phyloP scores from a whole-genome alignment of 164 flowering plant genomes.

The Taxillus chinensis region DNA sequence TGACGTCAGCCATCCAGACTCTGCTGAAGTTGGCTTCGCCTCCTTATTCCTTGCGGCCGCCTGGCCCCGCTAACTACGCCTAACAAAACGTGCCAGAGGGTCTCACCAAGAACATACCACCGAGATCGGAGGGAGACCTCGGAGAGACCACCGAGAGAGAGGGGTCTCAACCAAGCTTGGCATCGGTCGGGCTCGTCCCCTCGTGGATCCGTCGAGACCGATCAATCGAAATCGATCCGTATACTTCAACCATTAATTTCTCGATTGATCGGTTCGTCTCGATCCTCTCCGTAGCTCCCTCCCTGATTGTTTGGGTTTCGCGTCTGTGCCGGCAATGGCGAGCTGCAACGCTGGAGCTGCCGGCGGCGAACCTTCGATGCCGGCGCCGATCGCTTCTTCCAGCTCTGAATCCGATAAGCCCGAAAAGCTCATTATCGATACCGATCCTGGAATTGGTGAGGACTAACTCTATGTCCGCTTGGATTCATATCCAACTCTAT shows the following conservation, averaged over 20 bases:
- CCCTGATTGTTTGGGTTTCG: conserved; percentile 6
- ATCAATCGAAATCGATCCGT: not conserved
- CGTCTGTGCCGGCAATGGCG: conserved; percentile 3
- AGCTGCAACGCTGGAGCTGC: conserved; percentile 9
- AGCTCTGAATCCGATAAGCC: conserved; percentile 1
- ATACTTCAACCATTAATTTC: too few relatives aligned
- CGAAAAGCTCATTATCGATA: conserved; percentile 74
- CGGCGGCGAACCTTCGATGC: not conserved
- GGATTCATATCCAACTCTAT: not conserved
- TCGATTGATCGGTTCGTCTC: not conserved
- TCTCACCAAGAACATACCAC: too few relatives aligned
- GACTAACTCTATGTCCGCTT: not conserved
- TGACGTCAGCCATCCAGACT: too few relatives aligned
- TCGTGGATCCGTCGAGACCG: not conserved
- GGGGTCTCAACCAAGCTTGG: not conserved
- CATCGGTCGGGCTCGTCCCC: not conserved
- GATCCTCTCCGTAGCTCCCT: not conserved
- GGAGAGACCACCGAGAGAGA: not conserved
- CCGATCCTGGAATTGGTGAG: conserved; percentile 90
- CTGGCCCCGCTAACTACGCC: too few relatives aligned
- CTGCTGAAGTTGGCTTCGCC: too few relatives aligned
- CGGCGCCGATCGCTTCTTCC: conserved; percentile 5
- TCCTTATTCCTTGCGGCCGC: too few relatives aligned
- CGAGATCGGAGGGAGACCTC: not conserved
- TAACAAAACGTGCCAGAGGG: too few relatives aligned